Conservation (phyloP, 495 filamentous ascomycete species). For the Tuber aestivum region DNA sequence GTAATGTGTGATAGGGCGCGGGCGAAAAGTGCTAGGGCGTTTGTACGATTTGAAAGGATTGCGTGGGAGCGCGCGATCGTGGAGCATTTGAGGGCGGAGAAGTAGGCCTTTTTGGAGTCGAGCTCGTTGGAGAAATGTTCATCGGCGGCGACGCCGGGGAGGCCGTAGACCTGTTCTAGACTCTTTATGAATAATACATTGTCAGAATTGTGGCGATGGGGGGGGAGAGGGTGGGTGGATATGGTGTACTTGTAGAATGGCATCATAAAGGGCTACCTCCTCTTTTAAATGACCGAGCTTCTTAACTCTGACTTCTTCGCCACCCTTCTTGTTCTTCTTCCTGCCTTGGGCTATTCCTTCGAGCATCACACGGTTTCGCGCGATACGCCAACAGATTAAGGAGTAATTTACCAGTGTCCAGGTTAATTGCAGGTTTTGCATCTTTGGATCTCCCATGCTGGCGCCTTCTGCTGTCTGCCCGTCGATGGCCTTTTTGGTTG, state of each 20-base stretch:
- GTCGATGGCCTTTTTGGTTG: slow-evolving; percentile 85
- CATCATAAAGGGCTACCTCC: slow-evolving; percentile 86
- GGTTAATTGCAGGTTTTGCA: slow-evolving; percentile 91
- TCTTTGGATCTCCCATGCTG: slow-evolving; percentile 71
- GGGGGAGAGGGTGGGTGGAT: not conserved
- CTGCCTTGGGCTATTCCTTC: slow-evolving; percentile 49
- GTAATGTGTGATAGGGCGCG: slow-evolving; percentile 56
- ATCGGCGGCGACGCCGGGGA: slow-evolving; percentile 89
- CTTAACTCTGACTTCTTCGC: slow-evolving; percentile 54
- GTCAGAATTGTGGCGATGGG: slow-evolving; percentile 3
- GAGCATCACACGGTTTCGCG: slow-evolving; percentile 81
- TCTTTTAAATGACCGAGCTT: slow-evolving; percentile 78
- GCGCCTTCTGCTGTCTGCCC: slow-evolving; percentile 78
- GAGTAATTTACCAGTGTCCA: slow-evolving; percentile 88
- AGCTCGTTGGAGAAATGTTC: slow-evolving; percentile 67
- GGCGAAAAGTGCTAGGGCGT: slow-evolving; percentile 76
- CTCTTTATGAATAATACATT: slow-evolving; percentile 50
- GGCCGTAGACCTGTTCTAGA: slow-evolving; percentile 79
- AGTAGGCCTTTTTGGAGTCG: slow-evolving; percentile 71
- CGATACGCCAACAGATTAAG: slow-evolving; percentile 89
- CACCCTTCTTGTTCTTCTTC: slow-evolving; percentile 54
- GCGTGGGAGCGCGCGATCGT: slow-evolving; percentile 80
- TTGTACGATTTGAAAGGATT: slow-evolving; percentile 62
- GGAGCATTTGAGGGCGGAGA: slow-evolving; percentile 80
- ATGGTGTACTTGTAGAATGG: slow-evolving; percentile 58